Evolutionary conservation across 2,329 filamentous ascomycete genomes (phyloP).

Genomic region (Xylariomycetidae sp.): DNA sequence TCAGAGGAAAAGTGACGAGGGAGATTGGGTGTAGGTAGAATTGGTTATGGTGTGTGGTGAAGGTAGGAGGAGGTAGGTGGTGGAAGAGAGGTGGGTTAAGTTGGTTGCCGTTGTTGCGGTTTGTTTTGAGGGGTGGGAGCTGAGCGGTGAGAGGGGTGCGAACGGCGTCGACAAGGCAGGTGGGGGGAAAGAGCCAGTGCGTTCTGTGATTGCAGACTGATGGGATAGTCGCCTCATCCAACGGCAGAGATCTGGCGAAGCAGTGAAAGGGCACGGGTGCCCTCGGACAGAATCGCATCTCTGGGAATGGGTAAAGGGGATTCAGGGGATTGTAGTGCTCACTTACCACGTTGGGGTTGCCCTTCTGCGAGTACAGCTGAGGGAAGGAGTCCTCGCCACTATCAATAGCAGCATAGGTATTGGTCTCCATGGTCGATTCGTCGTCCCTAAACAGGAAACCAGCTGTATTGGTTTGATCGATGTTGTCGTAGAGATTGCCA

Average conservation of each 20-base stretch:
- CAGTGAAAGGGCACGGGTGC: too few relatives aligned
- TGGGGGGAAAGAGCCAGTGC: too few relatives aligned
- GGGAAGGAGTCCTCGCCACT: conserved; percentile 82
- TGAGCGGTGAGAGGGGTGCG: conserved; percentile 5
- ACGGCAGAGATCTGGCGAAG: too few relatives aligned
- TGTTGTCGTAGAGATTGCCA: conserved; percentile 62
- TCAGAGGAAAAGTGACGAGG: neutral
- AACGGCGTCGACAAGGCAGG: too few relatives aligned
- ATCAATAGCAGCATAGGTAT: conserved; percentile 66
- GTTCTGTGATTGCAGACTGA: too few relatives aligned
- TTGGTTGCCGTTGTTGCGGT: conserved; percentile 3
- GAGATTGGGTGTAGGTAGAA: too few relatives aligned
- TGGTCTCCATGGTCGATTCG: conserved; percentile 58
- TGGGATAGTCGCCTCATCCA: too few relatives aligned
- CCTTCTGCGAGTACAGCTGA: conserved; percentile 67
- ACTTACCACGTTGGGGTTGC: conserved; percentile 42
- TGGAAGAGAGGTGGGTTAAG: too few relatives aligned
- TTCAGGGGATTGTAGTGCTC: neutral
- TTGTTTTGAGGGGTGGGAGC: conserved; percentile 4
- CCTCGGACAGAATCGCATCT: too few relatives aligned
- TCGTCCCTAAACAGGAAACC: conserved; percentile 84
- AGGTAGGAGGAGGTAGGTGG: too few relatives aligned
- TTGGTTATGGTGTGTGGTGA: too few relatives aligned
- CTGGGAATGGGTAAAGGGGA: neutral
- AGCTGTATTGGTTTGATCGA: conserved; percentile 81